A percentile compares a stretch with the other conserved stretches of the same genome.
phyloP scores from a whole-genome alignment of 1,284 basidiomycete genomes.

The Termitomyces sp. region DNA sequence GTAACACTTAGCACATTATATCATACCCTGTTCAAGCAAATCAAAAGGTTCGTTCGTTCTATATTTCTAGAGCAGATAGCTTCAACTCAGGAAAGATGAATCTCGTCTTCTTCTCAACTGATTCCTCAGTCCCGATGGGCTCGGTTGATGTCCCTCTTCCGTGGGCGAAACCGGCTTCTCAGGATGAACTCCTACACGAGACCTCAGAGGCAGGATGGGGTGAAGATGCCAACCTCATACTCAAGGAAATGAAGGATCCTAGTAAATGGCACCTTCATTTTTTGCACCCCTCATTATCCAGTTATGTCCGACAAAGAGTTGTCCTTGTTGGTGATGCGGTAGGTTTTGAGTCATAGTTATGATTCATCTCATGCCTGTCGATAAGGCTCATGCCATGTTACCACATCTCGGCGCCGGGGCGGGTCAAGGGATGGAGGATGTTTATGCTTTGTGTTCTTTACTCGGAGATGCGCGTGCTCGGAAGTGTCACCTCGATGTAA shows the following conservation, averaged over 20 bases:
- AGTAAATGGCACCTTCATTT: conserved; percentile 60
- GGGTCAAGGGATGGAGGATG: conserved; percentile 62
- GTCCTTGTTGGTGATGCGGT: conserved; percentile 60
- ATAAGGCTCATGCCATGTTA: conserved; percentile 55
- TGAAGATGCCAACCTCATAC: conserved; percentile 36
- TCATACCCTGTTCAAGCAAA: conserved; percentile 48
- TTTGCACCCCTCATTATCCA: conserved; percentile 42
- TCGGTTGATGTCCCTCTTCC: conserved; percentile 32
- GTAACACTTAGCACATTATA: conserved; percentile 44
- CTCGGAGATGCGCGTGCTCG: conserved; percentile 42
- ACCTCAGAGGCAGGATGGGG: conserved; percentile 43
- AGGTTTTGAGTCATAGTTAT: conserved; percentile 14
- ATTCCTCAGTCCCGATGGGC: conserved; percentile 33
- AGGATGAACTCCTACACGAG: conserved; percentile 40
- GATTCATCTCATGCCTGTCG: background rate
- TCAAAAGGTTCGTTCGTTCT: conserved; percentile 28
- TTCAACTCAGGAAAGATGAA: conserved; percentile 37
- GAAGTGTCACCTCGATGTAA: conserved; percentile 42
- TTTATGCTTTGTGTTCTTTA: conserved; percentile 43
- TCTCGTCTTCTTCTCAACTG: conserved; percentile 45
- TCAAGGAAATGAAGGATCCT: conserved; percentile 43
- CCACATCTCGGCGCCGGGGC: conserved; percentile 60
- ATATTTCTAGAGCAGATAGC: background rate
- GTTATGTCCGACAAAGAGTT: conserved; percentile 41
- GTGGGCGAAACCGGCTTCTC: conserved; percentile 43